Conservation (phyloP, 192 early-diverging fungal species). For the Oehlia diaphana region DNA sequence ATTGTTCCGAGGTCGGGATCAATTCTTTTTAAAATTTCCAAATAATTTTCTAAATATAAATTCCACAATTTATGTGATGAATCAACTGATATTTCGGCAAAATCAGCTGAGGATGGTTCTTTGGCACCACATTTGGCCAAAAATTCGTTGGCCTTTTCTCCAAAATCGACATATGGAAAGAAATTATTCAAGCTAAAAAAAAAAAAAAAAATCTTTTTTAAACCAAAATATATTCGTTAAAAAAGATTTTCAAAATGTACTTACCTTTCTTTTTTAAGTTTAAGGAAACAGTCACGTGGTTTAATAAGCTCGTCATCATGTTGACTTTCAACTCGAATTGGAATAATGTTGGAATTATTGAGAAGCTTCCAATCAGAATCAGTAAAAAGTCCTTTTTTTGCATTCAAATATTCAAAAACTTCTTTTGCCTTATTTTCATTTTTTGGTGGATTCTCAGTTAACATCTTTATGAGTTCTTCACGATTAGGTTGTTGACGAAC, state of each 20-base stretch:
- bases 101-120: conserved; percentile 73
- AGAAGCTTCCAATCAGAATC: conserved; percentile 56
- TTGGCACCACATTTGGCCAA: conserved; percentile 82
- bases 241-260: background rate
- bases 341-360: conserved; percentile 59
- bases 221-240: background rate
- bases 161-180: conserved; percentile 69
- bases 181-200: conserved; percentile 50
- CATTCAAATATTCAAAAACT: conserved; percentile 69
- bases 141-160: conserved; percentile 67
- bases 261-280: conserved; percentile 3
- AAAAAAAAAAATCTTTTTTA: too few species aligned
- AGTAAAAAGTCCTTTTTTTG: conserved; percentile 53
- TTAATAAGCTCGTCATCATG: background rate
- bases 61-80: conserved; percentile 60
- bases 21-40: conserved; percentile 29
- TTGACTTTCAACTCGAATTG: conserved; percentile 36
- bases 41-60: conserved; percentile 52
- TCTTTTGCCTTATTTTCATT: conserved; percentile 44
- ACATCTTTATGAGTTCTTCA: conserved; percentile 34
- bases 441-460: conserved; percentile 34
- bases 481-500: conserved; percentile 61
- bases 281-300: conserved; percentile 6
- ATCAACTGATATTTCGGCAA: conserved; percentile 63
- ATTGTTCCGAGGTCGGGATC: conserved; percentile 42